Evolutionary conservation across 164 flowering plant genomes (phyloP), one percentile per base, ranked within the genome.

Genomic region (Chimonanthus salicifolius): DNA sequence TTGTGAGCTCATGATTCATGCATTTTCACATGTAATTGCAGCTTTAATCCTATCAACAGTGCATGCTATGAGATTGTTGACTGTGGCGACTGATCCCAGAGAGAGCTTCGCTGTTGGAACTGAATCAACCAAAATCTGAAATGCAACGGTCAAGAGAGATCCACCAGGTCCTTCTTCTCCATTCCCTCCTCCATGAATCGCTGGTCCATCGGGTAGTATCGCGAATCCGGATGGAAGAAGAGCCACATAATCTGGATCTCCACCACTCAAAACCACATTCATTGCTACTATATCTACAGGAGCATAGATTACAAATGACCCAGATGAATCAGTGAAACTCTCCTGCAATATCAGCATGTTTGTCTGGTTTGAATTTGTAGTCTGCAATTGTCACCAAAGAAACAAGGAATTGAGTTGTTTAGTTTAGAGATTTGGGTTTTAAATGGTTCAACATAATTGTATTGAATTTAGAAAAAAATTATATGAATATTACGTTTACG

Each of bases 271-370:
- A 7, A 96, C 97, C 44, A 90, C 84, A 49, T 90, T 91, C 98
- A 96, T 94, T 2, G 97, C 95, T 7, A 62, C 89, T 6, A 89
- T 80, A 68, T 94, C 97, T 2, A 94, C 97, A 0, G 97, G 98
- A 7, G 99, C 97, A 71, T 96, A 94, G 18, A 96, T 87, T 5
- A 96, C 97, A 18, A 84, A 88, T 16, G 91, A 92, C 48, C 95
- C 97, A 0, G 97, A 85, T 0, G 90, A 44, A 58, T 94, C 97
- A 0, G 87, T 86, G 85, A 88, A 86, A 68, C 94, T 92, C 86
- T 96, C 99, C 76, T 96, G 99, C 63, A 96, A 82, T 74, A 96
- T 92, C 75, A 94, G 87, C 98, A 94, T 96, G 83, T 94, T 96
- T 85, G 95, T 88, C 71, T 94, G 99, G 85, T 85, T 92, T 11